Conservation (phyloP, 176 grass and related monocot species). For the Triticum timopheevii region DNA sequence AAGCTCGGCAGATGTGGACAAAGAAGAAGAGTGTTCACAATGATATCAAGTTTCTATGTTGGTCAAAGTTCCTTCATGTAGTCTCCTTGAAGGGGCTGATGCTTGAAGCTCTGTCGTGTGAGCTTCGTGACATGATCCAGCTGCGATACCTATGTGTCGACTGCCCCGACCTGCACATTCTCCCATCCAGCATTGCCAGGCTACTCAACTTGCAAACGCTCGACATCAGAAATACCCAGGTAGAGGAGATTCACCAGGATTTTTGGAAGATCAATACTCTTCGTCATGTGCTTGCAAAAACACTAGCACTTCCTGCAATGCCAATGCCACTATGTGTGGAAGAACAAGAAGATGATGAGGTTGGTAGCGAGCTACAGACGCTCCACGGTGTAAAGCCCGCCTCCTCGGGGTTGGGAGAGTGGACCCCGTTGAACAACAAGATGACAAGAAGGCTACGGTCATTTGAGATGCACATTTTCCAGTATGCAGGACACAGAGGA, state of each 20-base stretch:
- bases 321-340: neutral
- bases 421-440: neutral
- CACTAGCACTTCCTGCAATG: neutral
- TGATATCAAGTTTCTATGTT: conserved; percentile 13
- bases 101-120: neutral
- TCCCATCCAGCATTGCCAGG: neutral
- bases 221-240: conserved; percentile 6
- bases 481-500: neutral
- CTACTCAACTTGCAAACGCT: conserved; percentile 35
- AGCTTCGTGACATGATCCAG: conserved; percentile 21
- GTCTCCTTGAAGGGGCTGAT: neutral
- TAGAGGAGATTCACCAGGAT: neutral
- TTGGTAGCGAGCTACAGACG: conserved; percentile 10
- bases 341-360: neutral
- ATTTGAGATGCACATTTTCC: neutral
- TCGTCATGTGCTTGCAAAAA: neutral
- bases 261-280: conserved; percentile 13
- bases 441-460: conserved; percentile 20
- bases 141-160: neutral
- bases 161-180: neutral
- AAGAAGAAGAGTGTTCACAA: neutral
- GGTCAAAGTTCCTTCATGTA: conserved; percentile 23
- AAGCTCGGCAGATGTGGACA: neutral
- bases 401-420: neutral
- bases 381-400: neutral